phyloP scores from a whole-genome alignment of 2,329 filamentous ascomycete genomes.

The Beauveria bassiana region DNA sequence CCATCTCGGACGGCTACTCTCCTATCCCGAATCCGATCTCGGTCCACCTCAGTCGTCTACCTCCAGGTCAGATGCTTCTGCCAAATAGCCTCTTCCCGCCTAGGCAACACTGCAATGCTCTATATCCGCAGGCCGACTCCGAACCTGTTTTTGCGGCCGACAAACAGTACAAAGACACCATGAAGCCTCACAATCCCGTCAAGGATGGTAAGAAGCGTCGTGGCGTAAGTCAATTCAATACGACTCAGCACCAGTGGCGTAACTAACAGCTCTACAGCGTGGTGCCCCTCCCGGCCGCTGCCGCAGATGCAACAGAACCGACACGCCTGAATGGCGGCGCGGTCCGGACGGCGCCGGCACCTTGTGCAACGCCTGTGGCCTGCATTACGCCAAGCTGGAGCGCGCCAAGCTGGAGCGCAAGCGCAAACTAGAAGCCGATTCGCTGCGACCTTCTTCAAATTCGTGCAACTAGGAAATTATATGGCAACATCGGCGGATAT shows the following conservation, averaged over 20 bases:
- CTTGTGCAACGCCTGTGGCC: constrained; percentile 90
- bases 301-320: constrained; percentile 94
- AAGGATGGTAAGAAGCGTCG: constrained; percentile 83
- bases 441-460: no score
- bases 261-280: constrained; percentile 46
- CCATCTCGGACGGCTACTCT: neutral
- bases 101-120: no score
- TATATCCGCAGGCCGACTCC: no score
- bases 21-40: neutral
- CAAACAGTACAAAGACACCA: constrained; percentile 45
- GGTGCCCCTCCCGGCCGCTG: constrained; percentile 91
- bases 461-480: no score
- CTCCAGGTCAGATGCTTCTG: neutral
- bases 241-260: neutral
- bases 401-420: constrained; percentile 63
- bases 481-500: no score
- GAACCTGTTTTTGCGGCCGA: no score
- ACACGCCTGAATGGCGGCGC: constrained; percentile 95
- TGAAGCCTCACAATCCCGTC: constrained; percentile 55
- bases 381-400: constrained; percentile 78
- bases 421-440: constrained; percentile 21
- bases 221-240: constrained; percentile 58
- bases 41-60: neutral
- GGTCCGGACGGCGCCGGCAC: constrained; percentile 93
- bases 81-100: neutral